Percentiles rank a stretch among this genome's conserved stretches.
These are phyloP conservation scores for Biscogniauxia sp. DNA, from an alignment of 2,329 filamentous ascomycete species.

Conservation along the genomic window DNA sequence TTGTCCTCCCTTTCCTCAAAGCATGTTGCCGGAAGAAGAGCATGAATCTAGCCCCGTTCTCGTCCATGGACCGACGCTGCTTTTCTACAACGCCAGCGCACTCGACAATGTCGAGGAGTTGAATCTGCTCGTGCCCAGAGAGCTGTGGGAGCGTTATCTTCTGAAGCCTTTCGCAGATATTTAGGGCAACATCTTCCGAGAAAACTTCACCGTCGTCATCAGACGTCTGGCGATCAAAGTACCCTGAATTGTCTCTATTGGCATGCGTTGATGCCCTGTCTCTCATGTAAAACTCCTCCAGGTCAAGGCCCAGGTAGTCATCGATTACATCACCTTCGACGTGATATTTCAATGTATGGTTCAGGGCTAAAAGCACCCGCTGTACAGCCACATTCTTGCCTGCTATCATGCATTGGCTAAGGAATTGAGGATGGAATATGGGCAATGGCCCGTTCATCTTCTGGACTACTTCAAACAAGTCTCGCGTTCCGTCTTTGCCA, in stretches of 20 bases:
- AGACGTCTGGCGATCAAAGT: constrained; percentile 37
- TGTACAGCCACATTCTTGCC: constrained; percentile 74
- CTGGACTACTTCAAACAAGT: constrained; percentile 79
- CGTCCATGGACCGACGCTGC: constrained; percentile 84
- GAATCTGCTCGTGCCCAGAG: constrained; percentile 82
- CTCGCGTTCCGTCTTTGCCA: constrained; percentile 51
- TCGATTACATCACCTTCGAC: constrained; percentile 78
- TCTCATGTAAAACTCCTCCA: constrained; percentile 56
- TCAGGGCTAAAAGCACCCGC: constrained; percentile 67
- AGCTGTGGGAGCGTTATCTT: constrained; percentile 74
- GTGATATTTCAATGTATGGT: constrained; percentile 78
- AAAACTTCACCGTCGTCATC: constrained; percentile 59
- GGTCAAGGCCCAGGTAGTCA: constrained; percentile 66
- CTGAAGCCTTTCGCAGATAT: constrained; percentile 75
- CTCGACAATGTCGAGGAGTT: constrained; percentile 79
- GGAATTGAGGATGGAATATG: constrained; percentile 86
- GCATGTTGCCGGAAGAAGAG: constrained; percentile 83
- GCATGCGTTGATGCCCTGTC: constrained; percentile 28
- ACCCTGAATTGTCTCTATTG: constrained; percentile 33
- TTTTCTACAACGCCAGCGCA: constrained; percentile 82
- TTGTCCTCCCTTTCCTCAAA: constrained; percentile 63
- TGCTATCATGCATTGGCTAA: constrained; percentile 80
- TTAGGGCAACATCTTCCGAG: constrained; percentile 66
- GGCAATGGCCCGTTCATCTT: constrained; percentile 84
- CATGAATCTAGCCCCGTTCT: constrained; percentile 84